phyloP scores from a whole-genome alignment of 805 yeast genomes.

The Ogataea ramenticola region DNA sequence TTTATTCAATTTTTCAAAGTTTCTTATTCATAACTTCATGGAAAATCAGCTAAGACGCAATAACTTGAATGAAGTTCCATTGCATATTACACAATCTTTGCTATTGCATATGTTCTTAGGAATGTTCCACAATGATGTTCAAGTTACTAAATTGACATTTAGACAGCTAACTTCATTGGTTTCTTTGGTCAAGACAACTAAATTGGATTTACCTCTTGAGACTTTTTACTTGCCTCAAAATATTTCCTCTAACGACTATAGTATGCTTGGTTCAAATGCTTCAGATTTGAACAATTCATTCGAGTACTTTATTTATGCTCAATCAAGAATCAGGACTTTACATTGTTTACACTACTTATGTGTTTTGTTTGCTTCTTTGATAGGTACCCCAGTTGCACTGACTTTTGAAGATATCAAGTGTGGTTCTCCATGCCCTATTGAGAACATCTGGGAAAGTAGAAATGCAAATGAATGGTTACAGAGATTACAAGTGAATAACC shows the following conservation, averaged over 20 bases:
- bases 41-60: conserved; percentile 40
- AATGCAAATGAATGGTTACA: conserved; percentile 45
- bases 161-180: conserved; percentile 48
- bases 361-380: conserved; percentile 37
- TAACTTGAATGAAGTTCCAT: conserved; percentile 46
- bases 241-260: conserved; percentile 13
- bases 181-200: conserved; percentile 46
- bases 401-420: conserved; percentile 41
- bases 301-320: conserved; percentile 48
- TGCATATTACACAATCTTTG: conserved; percentile 50
- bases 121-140: conserved; percentile 48
- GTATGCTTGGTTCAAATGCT: not conserved
- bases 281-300: conserved; percentile 31
- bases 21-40: conserved; percentile 58
- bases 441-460: conserved; percentile 52
- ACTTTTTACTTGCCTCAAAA: conserved; percentile 36
- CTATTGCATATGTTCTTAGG: conserved; percentile 49
- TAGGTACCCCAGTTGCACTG: conserved; percentile 35
- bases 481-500: conserved; percentile 27
- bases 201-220: conserved; percentile 44
- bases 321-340: conserved; percentile 48
- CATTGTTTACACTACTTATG: conserved; percentile 44
- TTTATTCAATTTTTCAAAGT: conserved; percentile 60
- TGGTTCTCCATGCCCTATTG: conserved; percentile 59
- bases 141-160: conserved; percentile 41